These are phyloP conservation scores for Cladorrhinum sp. DNA, from an alignment of 2,329 filamentous ascomycete genomes.

Conservation along the genomic window DNA sequence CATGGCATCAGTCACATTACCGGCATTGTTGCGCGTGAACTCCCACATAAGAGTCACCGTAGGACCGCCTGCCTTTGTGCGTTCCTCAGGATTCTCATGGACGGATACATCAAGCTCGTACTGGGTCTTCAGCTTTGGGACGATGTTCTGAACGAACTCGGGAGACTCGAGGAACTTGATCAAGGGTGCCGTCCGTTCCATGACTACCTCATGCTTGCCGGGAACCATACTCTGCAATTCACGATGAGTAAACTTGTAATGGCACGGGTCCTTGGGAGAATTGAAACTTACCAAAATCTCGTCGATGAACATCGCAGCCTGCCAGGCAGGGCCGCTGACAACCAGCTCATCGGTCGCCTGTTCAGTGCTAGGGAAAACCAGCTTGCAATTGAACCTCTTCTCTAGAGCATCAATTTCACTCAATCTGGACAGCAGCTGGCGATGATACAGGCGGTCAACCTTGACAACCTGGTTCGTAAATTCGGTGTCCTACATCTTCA, in stretches of 20 bases:
- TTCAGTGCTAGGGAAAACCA: conserved; percentile 95
- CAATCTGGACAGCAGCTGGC: conserved; percentile 85
- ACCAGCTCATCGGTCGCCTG: conserved; percentile 95
- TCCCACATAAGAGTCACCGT: conserved; percentile 67
- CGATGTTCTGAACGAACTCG: conserved; percentile 76
- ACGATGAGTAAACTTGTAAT: not conserved
- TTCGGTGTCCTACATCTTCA: conserved; percentile 72
- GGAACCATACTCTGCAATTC: conserved; percentile 83
- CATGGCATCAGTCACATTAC: conserved; percentile 90
- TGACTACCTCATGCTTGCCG: conserved; percentile 86
- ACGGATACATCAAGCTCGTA: conserved; percentile 87
- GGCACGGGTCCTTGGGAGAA: not conserved
- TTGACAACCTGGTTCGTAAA: conserved; percentile 92
- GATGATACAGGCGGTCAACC: conserved; percentile 92
- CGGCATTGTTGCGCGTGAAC: conserved; percentile 96
- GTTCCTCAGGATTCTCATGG: conserved; percentile 59
- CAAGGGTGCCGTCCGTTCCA: conserved; percentile 72
- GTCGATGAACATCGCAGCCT: conserved; percentile 94
- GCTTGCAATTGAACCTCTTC: conserved; percentile 99
- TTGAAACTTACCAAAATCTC: conserved; percentile 69
- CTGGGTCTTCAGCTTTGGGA: conserved; percentile 81
- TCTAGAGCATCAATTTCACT: conserved; percentile 90
- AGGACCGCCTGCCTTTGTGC: conserved; percentile 54
- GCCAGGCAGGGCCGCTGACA: conserved; percentile 95
- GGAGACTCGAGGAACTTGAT: conserved; percentile 78